A percentile compares a stretch with the other conserved stretches of the same genome.
These are phyloP conservation scores for Diaporthe helianthi DNA, from an alignment of 2,329 filamentous ascomycete species.

Conservation along the genomic window DNA sequence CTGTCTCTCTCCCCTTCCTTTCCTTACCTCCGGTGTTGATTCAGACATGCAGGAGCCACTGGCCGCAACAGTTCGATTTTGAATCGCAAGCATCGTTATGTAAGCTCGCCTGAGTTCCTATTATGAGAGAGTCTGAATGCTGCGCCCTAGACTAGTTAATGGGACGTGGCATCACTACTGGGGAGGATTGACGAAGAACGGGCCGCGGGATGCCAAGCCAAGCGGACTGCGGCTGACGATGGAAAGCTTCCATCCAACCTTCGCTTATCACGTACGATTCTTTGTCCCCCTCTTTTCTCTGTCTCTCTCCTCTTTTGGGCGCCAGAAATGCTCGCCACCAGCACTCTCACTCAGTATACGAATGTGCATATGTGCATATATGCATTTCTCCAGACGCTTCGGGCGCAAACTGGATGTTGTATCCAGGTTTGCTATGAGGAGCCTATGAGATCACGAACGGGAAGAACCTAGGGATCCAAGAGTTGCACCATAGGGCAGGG, in stretches of 20 bases:
- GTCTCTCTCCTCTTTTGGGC: background rate
- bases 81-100: background rate
- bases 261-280: background rate
- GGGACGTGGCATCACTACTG: background rate
- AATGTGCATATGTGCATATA: background rate
- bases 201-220: slow-evolving; percentile 20
- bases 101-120: background rate
- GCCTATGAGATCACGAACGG: too few species aligned
- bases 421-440: background rate
- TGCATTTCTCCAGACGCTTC: background rate
- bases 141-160: slow-evolving; percentile 6
- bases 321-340: background rate
- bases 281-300: background rate
- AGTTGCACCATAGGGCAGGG: background rate
- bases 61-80: background rate
- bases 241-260: background rate
- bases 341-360: too few species aligned
- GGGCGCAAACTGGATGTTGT: background rate
- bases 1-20: background rate
- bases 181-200: slow-evolving; percentile 13
- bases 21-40: background rate
- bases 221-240: slow-evolving; percentile 21
- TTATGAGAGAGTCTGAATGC: background rate
- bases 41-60: background rate
- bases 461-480: background rate